Percentiles rank a stretch among this genome's conserved stretches.
phyloP scores from a whole-genome alignment of 2,329 filamentous ascomycete genomes.

The Exophiala dermatitidis region DNA sequence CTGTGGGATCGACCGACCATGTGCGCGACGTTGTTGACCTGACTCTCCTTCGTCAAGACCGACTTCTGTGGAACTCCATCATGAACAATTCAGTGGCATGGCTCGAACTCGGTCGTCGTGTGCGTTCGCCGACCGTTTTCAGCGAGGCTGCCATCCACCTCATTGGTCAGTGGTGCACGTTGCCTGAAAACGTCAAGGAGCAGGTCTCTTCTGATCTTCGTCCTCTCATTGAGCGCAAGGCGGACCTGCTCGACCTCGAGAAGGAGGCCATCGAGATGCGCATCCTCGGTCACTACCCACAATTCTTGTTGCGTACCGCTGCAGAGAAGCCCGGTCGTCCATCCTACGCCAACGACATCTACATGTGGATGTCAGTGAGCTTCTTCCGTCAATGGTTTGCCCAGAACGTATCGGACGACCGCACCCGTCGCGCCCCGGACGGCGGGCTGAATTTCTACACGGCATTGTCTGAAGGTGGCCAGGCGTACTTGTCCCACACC shows the following conservation, averaged over 20 bases:
- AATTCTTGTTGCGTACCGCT: constrained; percentile 35
- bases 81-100: constrained; percentile 39
- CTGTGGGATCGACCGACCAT: constrained; percentile 38
- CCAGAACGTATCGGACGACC: constrained; percentile 35
- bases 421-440: constrained; percentile 36
- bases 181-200: constrained; percentile 21
- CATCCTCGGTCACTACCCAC: constrained; percentile 29
- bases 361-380: constrained; percentile 45
- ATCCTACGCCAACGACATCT: constrained; percentile 43
- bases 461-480: constrained; percentile 35
- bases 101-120: constrained; percentile 41
- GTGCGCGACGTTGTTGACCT: constrained; percentile 43
- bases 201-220: constrained; percentile 23
- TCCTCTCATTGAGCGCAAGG: constrained; percentile 27
- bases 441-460: constrained; percentile 44
- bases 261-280: constrained; percentile 30
- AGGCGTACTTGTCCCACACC: constrained; percentile 39
- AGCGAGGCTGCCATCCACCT: constrained; percentile 31
- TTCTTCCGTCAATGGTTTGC: constrained; percentile 45
- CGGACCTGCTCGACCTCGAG: constrained; percentile 22
- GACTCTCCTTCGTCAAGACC: constrained; percentile 42
- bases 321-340: constrained; percentile 35
- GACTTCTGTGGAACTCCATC: constrained; percentile 42
- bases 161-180: constrained; percentile 30
- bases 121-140: constrained; percentile 40